Evolutionary conservation across 1,284 basidiomycete species (phyloP).

Genomic region (Cutaneotrichosporon mucoides): DNA sequence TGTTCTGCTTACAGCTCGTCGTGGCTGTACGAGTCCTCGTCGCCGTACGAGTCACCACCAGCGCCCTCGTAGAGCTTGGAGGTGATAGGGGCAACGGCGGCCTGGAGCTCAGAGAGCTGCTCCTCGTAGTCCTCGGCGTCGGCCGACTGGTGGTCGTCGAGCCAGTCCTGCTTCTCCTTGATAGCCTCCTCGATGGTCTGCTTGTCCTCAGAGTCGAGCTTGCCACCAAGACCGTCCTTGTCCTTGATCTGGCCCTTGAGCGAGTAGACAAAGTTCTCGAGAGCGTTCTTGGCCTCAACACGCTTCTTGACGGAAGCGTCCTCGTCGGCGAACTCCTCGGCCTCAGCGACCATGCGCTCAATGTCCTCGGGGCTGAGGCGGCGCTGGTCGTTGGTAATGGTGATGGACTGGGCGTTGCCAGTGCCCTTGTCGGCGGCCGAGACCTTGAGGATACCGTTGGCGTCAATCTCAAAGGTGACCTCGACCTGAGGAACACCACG

Average conservation of each 20-base stretch:
- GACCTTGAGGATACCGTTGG: conserved; percentile 88
- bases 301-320: conserved; percentile 83
- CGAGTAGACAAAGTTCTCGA: conserved; percentile 57
- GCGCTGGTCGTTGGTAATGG: conserved; percentile 67
- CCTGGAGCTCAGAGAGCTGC: conserved; percentile 74
- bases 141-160: conserved; percentile 74
- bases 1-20: conserved; percentile 48
- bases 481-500: conserved; percentile 94
- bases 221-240: conserved; percentile 83
- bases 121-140: conserved; percentile 85
- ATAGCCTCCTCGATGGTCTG: conserved; percentile 74
- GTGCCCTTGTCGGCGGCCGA: conserved; percentile 86
- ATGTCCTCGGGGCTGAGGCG: conserved; percentile 82
- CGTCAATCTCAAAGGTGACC: conserved; percentile 88
- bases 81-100: conserved; percentile 66
- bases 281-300: conserved; percentile 58
- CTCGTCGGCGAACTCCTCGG: conserved; percentile 79
- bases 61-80: conserved; percentile 68
- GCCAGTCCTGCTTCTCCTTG: conserved; percentile 89
- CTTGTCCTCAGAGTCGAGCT: conserved; percentile 82
- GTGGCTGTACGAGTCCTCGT: conserved; percentile 45
- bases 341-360: conserved; percentile 85
- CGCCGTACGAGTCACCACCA: conserved; percentile 32
- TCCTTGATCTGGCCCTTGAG: conserved; percentile 82
- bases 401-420: conserved; percentile 83